Base-by-base conservation (phyloP, 108 stramenopile genomes). In the Pinguiococcus pyrenoidosus region DNA sequence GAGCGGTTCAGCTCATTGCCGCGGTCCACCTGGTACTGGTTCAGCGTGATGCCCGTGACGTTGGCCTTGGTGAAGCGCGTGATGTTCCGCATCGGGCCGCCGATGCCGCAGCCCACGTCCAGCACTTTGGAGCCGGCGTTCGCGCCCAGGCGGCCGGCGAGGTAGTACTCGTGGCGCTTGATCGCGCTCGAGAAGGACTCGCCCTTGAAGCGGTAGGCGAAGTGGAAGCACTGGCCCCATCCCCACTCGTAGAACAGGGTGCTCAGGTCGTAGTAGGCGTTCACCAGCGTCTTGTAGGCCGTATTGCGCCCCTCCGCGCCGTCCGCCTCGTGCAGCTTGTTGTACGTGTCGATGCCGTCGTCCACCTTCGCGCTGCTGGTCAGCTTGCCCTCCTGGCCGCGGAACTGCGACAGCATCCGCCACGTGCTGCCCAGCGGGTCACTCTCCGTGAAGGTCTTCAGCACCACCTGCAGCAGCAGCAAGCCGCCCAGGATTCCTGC, bases 21-120 rank as follows among this genome's bases (percentile, higher is more conserved):
- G 6, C 88, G 78, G 22, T 77, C 53, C 1, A 64, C 63, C 66
- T 87, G 86, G 69, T 84, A 87, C 29, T 73, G 76, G 54, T 85
- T 89, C 38, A 86, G 44, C 16, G 83, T 89, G 21, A 89, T 44
- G 10, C 84, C 88, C 2, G 84, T 85, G 49, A 69, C 32, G 17
- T 60, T 37, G 14, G 67, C 67, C 2, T 49, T 43, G 1, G 70
- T 71, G 48, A 71, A 71, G 45, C 35, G 39, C 8, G 70, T 63
- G 34, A 71, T 71, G 39, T 71, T 71, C 42, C 70, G 54, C 50
- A 43, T 43, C 32, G 70, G 70, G 26, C 70, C 70, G 20, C 70
- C 70, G 49, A 71, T 68, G 30, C 70, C 70, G 32, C 70, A 71
- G 0, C 70, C 70, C n/a, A 55, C 57, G 41, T 69, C 69, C 33